These are phyloP conservation scores for Aureobasidium subglaciale DNA, from an alignment of 2,329 filamentous ascomycete species.

Conservation along the genomic window DNA sequence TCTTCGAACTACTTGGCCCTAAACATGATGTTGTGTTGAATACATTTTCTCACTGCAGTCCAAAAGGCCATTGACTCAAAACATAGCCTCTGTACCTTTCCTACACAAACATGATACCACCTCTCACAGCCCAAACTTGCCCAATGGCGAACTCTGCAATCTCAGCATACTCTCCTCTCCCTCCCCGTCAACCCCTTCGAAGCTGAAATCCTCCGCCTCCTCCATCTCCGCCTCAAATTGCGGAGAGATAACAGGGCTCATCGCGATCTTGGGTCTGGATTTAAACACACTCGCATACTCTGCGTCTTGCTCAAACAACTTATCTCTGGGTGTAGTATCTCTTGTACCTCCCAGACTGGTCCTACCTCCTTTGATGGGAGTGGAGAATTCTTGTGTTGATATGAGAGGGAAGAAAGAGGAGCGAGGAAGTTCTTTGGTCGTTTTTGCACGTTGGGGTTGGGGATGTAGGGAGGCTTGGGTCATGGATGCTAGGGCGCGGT, in stretches of 20 bases:
- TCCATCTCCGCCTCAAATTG: not conserved
- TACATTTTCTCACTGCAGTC: too few relatives aligned
- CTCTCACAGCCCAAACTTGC: not conserved
- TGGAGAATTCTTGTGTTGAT: conserved; percentile 41
- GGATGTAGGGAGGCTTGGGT: conserved; percentile 46
- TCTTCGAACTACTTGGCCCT: too few relatives aligned
- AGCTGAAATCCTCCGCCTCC: not conserved
- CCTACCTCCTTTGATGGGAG: conserved; percentile 33
- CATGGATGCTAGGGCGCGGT: conserved; percentile 79
- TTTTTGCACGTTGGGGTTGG: not conserved
- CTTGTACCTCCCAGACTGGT: conserved; percentile 7
- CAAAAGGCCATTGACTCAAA: too few relatives aligned
- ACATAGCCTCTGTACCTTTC: too few relatives aligned
- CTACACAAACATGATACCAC: too few relatives aligned
- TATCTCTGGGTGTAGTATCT: conserved; percentile 52
- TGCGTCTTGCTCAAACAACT: conserved; percentile 61
- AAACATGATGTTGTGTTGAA: too few relatives aligned
- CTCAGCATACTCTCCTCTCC: not conserved
- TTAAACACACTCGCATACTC: conserved; percentile 81
- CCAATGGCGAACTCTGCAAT: conserved; percentile 1
- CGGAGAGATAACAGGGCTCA: conserved; percentile 51
- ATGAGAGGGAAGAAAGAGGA: conserved; percentile 42
- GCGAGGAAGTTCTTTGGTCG: conserved; percentile 20
- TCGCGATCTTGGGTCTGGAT: conserved; percentile 71
- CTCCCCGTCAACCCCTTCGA: not conserved